Evolutionary conservation across 306 rosid species (phyloP).

Genomic region (Gleditsia sinensis): DNA sequence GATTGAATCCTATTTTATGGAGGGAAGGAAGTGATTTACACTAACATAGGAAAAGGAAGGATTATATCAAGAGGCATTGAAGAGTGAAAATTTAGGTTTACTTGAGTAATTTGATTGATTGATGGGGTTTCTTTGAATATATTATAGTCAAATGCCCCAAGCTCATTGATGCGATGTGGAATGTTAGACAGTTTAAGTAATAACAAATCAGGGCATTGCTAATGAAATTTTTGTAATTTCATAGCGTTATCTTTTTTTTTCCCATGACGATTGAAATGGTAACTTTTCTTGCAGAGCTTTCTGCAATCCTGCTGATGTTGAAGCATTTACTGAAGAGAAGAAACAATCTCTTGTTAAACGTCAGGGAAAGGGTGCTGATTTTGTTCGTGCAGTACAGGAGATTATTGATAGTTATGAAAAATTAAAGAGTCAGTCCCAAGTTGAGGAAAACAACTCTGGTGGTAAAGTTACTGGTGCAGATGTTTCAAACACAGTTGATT

Average conservation of each 20-base stretch:
- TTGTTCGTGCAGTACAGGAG: slow-evolving; percentile 90
- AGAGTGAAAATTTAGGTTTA: background rate
- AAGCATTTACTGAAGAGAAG: slow-evolving; percentile 95
- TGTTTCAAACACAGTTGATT: slow-evolving; percentile 48
- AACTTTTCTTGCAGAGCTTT: slow-evolving; percentile 70
- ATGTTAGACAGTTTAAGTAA: slow-evolving; percentile 2
- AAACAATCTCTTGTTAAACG: slow-evolving; percentile 86
- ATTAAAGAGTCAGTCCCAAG: slow-evolving; percentile 61
- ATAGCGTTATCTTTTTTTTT: too few relatives aligned
- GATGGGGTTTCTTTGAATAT: background rate
- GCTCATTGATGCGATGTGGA: background rate
- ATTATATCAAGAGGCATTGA: background rate
- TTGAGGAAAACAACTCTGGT: slow-evolving; percentile 46
- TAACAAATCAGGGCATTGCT: background rate
- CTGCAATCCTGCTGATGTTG: slow-evolving; percentile 96
- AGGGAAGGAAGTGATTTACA: background rate
- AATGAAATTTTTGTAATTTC: background rate
- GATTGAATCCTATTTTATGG: background rate
- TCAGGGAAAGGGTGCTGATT: slow-evolving; percentile 92
- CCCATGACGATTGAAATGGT: slow-evolving; percentile 19
- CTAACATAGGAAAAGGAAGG: background rate
- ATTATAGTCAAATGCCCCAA: background rate
- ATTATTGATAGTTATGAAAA: slow-evolving; percentile 78
- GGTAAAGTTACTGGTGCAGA: slow-evolving; percentile 50
- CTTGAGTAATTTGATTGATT: background rate